A percentile compares a stretch with the other conserved stretches of the same genome.
phyloP scores from a whole-genome alignment of 371 early-diverging fungal genomes.

The Cladochytrium tenue region DNA sequence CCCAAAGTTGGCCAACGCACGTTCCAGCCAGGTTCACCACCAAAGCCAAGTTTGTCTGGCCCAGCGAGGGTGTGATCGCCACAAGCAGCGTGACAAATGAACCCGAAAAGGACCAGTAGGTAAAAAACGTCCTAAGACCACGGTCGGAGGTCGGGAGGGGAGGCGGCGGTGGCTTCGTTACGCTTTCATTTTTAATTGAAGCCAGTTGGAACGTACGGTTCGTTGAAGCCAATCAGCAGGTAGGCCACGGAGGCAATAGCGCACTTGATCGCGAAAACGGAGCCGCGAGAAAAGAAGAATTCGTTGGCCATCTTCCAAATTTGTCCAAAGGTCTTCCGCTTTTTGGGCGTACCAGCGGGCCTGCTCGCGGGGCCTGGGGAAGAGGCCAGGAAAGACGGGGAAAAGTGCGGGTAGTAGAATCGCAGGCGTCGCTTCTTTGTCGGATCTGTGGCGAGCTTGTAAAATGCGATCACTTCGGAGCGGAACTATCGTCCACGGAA shows the following conservation, averaged over 20 bases:
- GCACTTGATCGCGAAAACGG: constrained; percentile 27
- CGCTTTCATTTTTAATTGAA: too few species aligned
- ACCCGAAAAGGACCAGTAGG: constrained; percentile 19
- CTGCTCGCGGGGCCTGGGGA: background rate
- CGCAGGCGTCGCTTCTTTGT: background rate
- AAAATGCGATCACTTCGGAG: background rate
- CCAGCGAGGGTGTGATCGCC: constrained; percentile 24
- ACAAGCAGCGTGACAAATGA: constrained; percentile 23
- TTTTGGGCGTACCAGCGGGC: background rate
- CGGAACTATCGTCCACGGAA: background rate
- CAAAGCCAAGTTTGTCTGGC: constrained; percentile 23
- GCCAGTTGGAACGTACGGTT: constrained; percentile 4
- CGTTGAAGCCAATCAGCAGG: constrained; percentile 8
- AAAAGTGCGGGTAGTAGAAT: background rate
- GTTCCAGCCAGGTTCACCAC: constrained; percentile 23
- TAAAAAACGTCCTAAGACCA: constrained; percentile 6
- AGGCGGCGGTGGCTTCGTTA: background rate
- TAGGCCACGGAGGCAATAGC: constrained; percentile 19
- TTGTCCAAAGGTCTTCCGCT: background rate
- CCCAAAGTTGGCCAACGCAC: constrained; percentile 17
- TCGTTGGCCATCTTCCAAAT: background rate
- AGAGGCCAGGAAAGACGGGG: background rate
- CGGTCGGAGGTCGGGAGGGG: background rate
- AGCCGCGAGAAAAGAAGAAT: constrained; percentile 16
- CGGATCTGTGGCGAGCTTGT: constrained; percentile 1